phyloP scores from a whole-genome alignment of 225 moss, liverwort and hornwort species.

The Anthoceros angustus region DNA sequence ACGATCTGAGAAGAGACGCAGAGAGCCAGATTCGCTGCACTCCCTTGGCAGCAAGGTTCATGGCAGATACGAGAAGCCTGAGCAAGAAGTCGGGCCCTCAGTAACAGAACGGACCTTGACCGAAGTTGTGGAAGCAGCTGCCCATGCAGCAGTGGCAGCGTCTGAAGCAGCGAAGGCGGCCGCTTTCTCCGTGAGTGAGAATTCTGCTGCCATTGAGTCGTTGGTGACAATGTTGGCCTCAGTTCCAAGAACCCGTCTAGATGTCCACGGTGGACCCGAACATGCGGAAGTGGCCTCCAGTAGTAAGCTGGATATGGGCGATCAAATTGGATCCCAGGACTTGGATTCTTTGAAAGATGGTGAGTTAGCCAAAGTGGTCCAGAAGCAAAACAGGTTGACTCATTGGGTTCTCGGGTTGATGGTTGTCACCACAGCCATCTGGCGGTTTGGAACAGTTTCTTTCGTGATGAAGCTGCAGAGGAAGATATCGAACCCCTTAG shows the following conservation, averaged over 20 bases:
- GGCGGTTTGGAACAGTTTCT: conserved; percentile 30
- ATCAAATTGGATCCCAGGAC: neutral
- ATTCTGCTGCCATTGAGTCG: conserved; percentile 25
- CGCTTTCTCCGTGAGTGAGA: conserved; percentile 20
- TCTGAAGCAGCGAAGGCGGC: conserved; percentile 35
- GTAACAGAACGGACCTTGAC: neutral
- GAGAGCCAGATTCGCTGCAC: neutral
- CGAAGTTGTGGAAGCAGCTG: conserved; percentile 18
- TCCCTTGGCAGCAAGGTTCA: too few species aligned
- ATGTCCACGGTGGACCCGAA: neutral
- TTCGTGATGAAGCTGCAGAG: conserved; percentile 8
- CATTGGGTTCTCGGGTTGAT: conserved; percentile 41
- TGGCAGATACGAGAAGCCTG: neutral
- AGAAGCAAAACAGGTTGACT: conserved; percentile 22
- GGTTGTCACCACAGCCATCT: conserved; percentile 25
- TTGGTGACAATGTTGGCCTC: conserved; percentile 10
- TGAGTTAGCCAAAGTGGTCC: conserved; percentile 10
- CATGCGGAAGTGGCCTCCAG: neutral
- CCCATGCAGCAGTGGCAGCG: conserved; percentile 31
- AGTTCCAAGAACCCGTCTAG: conserved; percentile 10
- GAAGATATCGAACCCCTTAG: conserved; percentile 25
- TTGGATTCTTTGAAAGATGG: conserved; percentile 5
- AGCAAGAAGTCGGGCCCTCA: neutral
- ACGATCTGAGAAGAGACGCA: neutral
- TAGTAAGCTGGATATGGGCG: conserved; percentile 10